phyloP scores from a whole-genome alignment of 2,329 filamentous ascomycete species.

The Claviceps monticola region DNA sequence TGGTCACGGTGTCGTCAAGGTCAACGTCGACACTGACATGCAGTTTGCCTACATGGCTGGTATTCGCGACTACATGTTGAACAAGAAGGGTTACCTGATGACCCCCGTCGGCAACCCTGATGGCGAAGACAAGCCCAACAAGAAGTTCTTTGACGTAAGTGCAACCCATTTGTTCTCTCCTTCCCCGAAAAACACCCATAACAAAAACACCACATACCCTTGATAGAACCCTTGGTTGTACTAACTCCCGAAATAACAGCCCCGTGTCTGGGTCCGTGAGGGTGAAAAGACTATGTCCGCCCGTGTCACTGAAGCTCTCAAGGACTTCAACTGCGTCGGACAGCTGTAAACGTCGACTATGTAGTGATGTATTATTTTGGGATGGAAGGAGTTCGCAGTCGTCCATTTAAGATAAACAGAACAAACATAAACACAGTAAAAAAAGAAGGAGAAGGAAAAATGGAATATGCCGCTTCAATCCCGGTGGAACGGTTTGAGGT shows the following conservation, averaged over 20 bases:
- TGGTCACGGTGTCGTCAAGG: constrained; percentile 91
- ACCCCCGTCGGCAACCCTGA: constrained; percentile 89
- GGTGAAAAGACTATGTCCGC: constrained; percentile 93
- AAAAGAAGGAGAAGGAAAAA: neutral
- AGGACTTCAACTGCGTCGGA: constrained; percentile 64
- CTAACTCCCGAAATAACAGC: constrained; percentile 27
- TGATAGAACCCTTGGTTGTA: neutral
- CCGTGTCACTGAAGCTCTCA: constrained; percentile 66
- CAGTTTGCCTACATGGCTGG: constrained; percentile 88
- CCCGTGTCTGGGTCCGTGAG: constrained; percentile 88
- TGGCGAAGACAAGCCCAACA: constrained; percentile 95
- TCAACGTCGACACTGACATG: constrained; percentile 97
- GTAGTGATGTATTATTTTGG: neutral
- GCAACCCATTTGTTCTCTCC: constrained; percentile 6
- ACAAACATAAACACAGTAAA: neutral
- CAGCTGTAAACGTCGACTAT: constrained; percentile 15
- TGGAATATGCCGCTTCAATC: neutral
- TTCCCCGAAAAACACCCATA: neutral
- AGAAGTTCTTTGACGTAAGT: constrained; percentile 66
- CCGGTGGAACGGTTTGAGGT: neutral
- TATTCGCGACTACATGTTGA: constrained; percentile 86
- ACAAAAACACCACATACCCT: neutral
- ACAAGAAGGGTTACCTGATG: constrained; percentile 89
- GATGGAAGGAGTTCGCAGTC: neutral
- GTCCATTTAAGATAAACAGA: neutral